Evolutionary conservation across 75 land plant species (phyloP).

Genomic region (Ceratopteris richardii): DNA sequence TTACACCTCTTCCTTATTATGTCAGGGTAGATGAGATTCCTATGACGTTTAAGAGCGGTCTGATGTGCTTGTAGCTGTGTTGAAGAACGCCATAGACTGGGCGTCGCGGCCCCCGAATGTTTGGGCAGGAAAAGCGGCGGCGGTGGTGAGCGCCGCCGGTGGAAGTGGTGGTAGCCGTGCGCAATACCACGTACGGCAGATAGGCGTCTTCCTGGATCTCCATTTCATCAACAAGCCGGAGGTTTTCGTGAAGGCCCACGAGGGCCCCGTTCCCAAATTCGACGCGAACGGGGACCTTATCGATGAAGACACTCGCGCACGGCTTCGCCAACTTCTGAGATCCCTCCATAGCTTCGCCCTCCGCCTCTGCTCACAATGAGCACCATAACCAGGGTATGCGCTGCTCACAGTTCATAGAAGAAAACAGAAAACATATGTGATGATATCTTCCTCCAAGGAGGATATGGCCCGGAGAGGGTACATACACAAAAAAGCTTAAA

Average conservation of each 20-base stretch:
- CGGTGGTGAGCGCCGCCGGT: constrained; percentile 57
- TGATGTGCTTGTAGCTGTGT: constrained; percentile 18
- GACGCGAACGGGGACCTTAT: constrained; percentile 54
- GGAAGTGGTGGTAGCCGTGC: constrained; percentile 43
- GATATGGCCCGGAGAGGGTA: no score
- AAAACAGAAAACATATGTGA: no score
- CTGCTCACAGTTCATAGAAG: no score
- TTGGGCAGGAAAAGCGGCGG: constrained; percentile 65
- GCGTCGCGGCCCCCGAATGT: constrained; percentile 62
- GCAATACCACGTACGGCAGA: constrained; percentile 66
- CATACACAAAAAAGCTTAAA: no score
- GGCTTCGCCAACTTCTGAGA: constrained; percentile 26
- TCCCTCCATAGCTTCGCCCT: constrained; percentile 39
- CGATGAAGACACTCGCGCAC: constrained; percentile 24
- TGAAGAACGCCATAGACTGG: constrained; percentile 85
- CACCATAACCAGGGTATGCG: no score
- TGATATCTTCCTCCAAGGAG: no score
- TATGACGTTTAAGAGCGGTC: background rate
- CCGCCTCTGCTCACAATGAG: no score
- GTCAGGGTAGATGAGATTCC: background rate
- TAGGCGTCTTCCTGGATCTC: constrained; percentile 64
- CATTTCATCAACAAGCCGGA: constrained; percentile 84
- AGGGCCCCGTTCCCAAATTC: constrained; percentile 38
- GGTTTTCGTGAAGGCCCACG: constrained; percentile 38
- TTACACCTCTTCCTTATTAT: no score